Evolutionary conservation across 805 yeast species (phyloP), one percentile per base, ranked within the genome.

Genomic region (Candida sonorensis): DNA sequence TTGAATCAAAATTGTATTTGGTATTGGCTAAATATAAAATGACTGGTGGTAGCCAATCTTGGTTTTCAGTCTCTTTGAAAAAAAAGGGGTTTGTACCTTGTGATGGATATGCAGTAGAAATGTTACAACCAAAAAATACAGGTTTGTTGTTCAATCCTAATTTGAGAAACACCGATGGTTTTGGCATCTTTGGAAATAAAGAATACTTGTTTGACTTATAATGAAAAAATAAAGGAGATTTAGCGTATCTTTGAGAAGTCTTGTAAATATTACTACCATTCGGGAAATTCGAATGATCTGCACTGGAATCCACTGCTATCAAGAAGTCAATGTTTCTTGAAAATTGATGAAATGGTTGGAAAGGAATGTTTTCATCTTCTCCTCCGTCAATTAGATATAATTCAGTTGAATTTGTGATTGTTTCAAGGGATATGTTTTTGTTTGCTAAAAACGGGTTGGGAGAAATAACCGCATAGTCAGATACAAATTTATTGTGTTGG

Each of bases 401-500:
- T 10, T 40, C 38, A 2, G 42, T 34, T 7, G 45, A 28, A 15
- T 57, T 51, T 22, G 49, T 47, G n/a, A 48, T 45, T 23, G 44
- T 34, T 19, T 19, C 31, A 17, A 28, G 26, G 11, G 32, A 22
- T 3, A 40, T 15, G 12, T 25, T 24, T 10, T 28, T 23, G 25
- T 40, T 50, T 2, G 57, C 58, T 38, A 58, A 66, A 46, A 78
- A 78, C 2, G 86, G 84, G 37, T 77, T 78, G 2, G 83, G 84
- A 2, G 76, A 65, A 37, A 61, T 66, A 2, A 75, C 45, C 0
- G 83, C 84, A 51, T 69, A 75, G 44, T 77, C 82, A 2, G 77
- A 74, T 34, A 68, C 40, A 20, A 34, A 34, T 17, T 35, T 37
- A 31, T 26, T 26, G n/a, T n/a, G n/a, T n/a, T n/a, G n/a, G n/a